Evolutionary conservation across 352 stramenopile genomes (phyloP), one percentile per base, ranked within the genome.

Genomic region (Blastocystis sp.): DNA sequence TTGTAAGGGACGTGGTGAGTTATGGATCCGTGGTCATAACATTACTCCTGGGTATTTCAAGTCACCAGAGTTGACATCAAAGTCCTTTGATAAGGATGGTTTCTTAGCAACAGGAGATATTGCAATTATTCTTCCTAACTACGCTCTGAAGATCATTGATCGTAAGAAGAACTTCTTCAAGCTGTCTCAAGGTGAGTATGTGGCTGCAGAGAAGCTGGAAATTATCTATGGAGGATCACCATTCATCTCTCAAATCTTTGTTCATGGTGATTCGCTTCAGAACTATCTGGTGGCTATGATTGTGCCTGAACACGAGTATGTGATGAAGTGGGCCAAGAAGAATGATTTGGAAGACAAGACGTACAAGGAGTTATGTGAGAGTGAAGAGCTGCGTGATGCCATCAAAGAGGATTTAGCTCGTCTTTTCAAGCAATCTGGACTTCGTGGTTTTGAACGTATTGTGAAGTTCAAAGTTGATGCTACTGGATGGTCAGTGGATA

Each of bases 151-250:
- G 51, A 94, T 95, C 88, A 92, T 95, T 49, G 93, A 95, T 74
- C 92, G 93, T 63, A 95, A 94, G 91, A 95, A 97, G 90, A 96
- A 96, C 89, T 95, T 97, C 88, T 96, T 96, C 90, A 96, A 96
- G 92, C 92, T 96, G 19, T 92, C 92, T 27, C 92, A 96, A 88
- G 95, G 95, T 59, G 95, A 98, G 90, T 98, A 98, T 90, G 92
- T 98, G 5, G 94, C 95, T 0, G 90, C 95, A 4, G 95, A 98
- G 90, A 97, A 97, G 91, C 93, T 98, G 86, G 95, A 98, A 89
- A 95, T 95, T 88, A 91, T 95, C 14, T 97, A 97, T 88, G 89
- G 91, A 42, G 96, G 97, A 89, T 94, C 90, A 87, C 90, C 91
- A n/a, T 96, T 96, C 89, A 93, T 98, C 6, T 89, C 90, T 0